phyloP scores from a whole-genome alignment of 2,329 filamentous ascomycete genomes.

The Clarireedia sp. region DNA sequence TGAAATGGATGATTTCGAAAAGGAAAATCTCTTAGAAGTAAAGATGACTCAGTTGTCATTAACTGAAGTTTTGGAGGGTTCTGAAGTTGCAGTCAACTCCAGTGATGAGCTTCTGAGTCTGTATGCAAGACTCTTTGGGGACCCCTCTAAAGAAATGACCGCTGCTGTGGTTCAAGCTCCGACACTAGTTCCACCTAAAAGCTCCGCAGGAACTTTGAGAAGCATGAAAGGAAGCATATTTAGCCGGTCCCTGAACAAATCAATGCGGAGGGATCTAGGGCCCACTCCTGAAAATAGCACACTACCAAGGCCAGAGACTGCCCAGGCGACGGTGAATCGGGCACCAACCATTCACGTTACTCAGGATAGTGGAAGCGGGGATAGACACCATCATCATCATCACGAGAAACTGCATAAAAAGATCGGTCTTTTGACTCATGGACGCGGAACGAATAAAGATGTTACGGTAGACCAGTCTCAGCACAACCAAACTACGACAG shows the following conservation, averaged over 20 bases:
- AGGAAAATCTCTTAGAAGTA: slow-evolving; percentile 80
- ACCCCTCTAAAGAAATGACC: slow-evolving; percentile 36
- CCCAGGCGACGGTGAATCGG: slow-evolving; percentile 20
- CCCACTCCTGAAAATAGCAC: slow-evolving; percentile 28
- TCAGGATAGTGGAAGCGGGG: slow-evolving; percentile 45
- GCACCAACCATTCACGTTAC: slow-evolving; percentile 72
- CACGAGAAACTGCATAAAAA: slow-evolving; percentile 32
- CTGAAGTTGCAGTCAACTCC: slow-evolving; percentile 78
- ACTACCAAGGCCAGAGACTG: slow-evolving; percentile 26
- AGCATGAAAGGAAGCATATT: slow-evolving; percentile 73
- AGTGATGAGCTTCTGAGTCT: slow-evolving; percentile 77
- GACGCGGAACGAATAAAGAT: slow-evolving; percentile 39
- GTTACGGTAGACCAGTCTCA: slow-evolving; percentile 36
- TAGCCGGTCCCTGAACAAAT: slow-evolving; percentile 42
- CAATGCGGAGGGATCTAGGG: slow-evolving; percentile 35
- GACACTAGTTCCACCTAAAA: slow-evolving; percentile 47
- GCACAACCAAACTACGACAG: slow-evolving; percentile 34
- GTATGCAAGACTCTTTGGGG: slow-evolving; percentile 74
- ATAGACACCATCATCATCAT: slow-evolving; percentile 28
- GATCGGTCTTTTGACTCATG: slow-evolving; percentile 29
- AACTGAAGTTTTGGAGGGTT: slow-evolving; percentile 74
- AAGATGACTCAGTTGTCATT: slow-evolving; percentile 91
- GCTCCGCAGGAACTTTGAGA: slow-evolving; percentile 60
- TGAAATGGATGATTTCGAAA: slow-evolving; percentile 76
- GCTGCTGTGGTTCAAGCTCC: not conserved